phyloP scores from a whole-genome alignment of 106 monocot species.

The Apostasia shenzhenica region DNA sequence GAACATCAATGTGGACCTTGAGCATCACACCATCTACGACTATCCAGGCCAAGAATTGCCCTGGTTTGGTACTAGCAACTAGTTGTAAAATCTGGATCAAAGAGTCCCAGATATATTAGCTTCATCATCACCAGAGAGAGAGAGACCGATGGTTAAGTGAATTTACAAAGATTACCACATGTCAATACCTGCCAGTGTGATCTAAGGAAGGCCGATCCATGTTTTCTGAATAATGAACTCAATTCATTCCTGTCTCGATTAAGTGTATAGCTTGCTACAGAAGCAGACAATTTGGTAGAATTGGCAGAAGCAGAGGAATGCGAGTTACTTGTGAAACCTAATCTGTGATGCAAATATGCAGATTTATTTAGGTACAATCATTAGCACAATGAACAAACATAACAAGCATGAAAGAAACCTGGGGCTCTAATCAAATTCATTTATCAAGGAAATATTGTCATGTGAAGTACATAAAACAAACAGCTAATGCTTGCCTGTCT shows the following conservation, averaged over 20 bases:
- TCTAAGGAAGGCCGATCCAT: conserved; percentile 51
- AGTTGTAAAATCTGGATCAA: conserved; percentile 82
- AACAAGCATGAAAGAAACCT: neutral
- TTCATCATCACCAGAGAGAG: neutral
- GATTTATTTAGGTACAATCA: neutral
- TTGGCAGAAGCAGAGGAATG: conserved; percentile 17
- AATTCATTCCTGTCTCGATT: conserved; percentile 27
- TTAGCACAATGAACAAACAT: neutral
- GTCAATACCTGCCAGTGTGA: conserved; percentile 82
- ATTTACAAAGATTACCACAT: neutral
- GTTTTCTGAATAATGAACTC: conserved; percentile 63
- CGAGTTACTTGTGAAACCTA: conserved; percentile 19
- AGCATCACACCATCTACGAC: conserved; percentile 76
- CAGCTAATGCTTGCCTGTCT: too few species aligned
- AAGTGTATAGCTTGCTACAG: conserved; percentile 15
- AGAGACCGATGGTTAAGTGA: neutral
- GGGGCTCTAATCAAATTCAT: neutral
- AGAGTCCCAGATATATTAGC: neutral
- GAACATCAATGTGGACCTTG: conserved; percentile 65
- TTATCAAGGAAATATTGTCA: too few species aligned
- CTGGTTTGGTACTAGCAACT: conserved; percentile 52
- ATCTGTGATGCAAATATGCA: conserved; percentile 22
- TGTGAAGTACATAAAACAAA: too few species aligned
- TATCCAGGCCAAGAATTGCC: conserved; percentile 83
- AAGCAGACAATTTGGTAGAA: conserved; percentile 11